These are phyloP conservation scores for Fusarium chuoi DNA, from an alignment of 2,329 filamentous ascomycete species.

Conservation along the genomic window DNA sequence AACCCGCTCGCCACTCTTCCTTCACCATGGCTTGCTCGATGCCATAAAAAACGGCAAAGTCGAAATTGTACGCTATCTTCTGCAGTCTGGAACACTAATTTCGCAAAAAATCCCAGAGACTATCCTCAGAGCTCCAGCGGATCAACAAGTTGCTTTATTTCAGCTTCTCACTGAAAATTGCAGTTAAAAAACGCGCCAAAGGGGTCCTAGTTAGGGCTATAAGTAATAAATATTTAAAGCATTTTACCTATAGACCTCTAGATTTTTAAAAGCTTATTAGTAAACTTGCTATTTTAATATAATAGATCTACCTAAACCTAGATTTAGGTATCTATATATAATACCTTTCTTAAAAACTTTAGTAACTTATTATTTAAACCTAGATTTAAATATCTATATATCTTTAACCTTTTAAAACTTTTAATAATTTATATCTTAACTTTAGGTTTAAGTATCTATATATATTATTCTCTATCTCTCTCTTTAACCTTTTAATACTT, in stretches of 20 bases:
- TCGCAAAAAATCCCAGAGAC: neutral
- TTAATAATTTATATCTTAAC: no score
- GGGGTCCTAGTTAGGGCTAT: no score
- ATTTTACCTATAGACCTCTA: neutral
- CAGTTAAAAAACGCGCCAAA: no score
- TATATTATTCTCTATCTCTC: no score
- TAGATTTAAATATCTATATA: neutral
- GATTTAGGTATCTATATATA: neutral
- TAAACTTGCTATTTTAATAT: neutral
- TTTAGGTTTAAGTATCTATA: no score
- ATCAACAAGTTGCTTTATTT: conserved; percentile 11
- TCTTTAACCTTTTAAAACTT: no score
- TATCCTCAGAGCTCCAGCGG: conserved; percentile 11
- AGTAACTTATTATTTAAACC: neutral
- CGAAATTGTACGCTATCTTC: conserved; percentile 9
- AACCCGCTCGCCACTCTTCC: neutral
- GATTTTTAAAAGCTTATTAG: neutral
- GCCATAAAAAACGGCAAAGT: conserved; percentile 20
- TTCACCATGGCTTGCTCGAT: neutral
- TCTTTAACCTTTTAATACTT: neutral
- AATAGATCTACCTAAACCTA: neutral
- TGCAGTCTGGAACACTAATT: conserved; percentile 25
- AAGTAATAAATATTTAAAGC: no score
- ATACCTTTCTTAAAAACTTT: neutral
- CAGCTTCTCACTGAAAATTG: conserved; percentile 7